Conservation (phyloP, 441 rosid species). For the Jatropha podagrica region DNA sequence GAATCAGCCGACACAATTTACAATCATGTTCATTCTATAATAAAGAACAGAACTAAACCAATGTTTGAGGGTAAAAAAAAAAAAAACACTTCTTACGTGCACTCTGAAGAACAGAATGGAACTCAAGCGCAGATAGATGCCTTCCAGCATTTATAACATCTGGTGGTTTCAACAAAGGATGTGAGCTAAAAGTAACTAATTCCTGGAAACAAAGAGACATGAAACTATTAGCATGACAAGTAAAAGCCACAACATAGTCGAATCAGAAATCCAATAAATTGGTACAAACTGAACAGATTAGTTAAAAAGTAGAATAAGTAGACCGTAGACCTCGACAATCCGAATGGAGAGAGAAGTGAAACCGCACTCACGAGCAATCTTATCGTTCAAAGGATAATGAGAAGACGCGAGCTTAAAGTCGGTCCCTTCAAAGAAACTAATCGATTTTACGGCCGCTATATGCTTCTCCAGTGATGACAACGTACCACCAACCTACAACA, state of each 20-base stretch:
- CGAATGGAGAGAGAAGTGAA: constrained; percentile 86
- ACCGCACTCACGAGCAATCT: constrained; percentile 79
- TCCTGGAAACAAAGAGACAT: constrained; percentile 42
- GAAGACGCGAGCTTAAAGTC: constrained; percentile 93
- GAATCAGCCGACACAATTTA: constrained; percentile 5
- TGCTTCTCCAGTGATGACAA: constrained; percentile 60
- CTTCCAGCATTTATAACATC: constrained; percentile 76
- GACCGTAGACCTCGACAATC: constrained; percentile 56
- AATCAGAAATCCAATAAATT: neutral
- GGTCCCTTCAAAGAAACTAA: constrained; percentile 68
- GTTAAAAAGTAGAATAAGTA: neutral
- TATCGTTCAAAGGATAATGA: constrained; percentile 54
- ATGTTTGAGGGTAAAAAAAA: neutral
- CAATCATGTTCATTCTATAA: neutral
- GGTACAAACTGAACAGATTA: neutral
- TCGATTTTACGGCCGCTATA: constrained; percentile 47
- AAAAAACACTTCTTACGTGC: constrained; percentile 41
- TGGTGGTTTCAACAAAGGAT: constrained; percentile 59
- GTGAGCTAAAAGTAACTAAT: constrained; percentile 76
- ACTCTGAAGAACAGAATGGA: constrained; percentile 70
- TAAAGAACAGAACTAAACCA: neutral
- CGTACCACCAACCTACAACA: constrained; percentile 72
- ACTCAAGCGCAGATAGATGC: constrained; percentile 83
- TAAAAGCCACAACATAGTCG: neutral
- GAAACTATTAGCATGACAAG: neutral